Conservation (phyloP, 805 yeast species). For the Ogataea trehaloabstinens region DNA sequence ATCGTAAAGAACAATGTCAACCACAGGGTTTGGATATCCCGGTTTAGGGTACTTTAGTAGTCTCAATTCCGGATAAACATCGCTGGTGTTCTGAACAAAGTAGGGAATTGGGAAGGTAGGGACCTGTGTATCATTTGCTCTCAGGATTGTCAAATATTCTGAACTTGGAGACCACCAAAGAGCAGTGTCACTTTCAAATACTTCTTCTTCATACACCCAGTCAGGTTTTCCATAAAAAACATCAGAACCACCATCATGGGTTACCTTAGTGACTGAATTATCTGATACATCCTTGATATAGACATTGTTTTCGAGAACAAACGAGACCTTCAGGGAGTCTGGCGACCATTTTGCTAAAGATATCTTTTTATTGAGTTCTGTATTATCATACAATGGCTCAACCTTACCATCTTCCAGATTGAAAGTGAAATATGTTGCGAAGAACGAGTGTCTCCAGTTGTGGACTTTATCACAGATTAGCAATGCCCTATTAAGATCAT, state of each 20-base stretch:
- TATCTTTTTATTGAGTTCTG: constrained; percentile 26
- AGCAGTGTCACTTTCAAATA: constrained; percentile 64
- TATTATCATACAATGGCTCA: constrained; percentile 23
- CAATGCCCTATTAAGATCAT: constrained; percentile 58
- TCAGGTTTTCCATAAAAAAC: constrained; percentile 88
- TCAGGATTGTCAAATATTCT: constrained; percentile 57
- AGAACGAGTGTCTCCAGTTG: constrained; percentile 73
- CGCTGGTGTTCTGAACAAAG: constrained; percentile 52
- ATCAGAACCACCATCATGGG: constrained; percentile 66
- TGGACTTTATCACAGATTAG: constrained; percentile 59
- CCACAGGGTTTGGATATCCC: constrained; percentile 72
- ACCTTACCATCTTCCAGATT: constrained; percentile 37
- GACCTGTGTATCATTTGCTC: constrained; percentile 72
- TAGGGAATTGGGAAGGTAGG: constrained; percentile 73
- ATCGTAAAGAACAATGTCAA: constrained; percentile 50
- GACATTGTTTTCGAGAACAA: constrained; percentile 68
- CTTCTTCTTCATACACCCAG: constrained; percentile 95
- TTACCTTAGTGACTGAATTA: constrained; percentile 44
- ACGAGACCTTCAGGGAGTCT: constrained; percentile 60
- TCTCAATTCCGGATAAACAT: constrained; percentile 57
- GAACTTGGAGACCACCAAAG: constrained; percentile 89
- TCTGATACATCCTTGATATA: constrained; percentile 44
- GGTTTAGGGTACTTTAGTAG: constrained; percentile 81
- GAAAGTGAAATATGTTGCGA: constrained; percentile 60
- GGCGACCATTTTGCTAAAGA: constrained; percentile 73